Base-by-base conservation (phyloP, 306 rosid genomes). In the Dryas alaskensis region DNA sequence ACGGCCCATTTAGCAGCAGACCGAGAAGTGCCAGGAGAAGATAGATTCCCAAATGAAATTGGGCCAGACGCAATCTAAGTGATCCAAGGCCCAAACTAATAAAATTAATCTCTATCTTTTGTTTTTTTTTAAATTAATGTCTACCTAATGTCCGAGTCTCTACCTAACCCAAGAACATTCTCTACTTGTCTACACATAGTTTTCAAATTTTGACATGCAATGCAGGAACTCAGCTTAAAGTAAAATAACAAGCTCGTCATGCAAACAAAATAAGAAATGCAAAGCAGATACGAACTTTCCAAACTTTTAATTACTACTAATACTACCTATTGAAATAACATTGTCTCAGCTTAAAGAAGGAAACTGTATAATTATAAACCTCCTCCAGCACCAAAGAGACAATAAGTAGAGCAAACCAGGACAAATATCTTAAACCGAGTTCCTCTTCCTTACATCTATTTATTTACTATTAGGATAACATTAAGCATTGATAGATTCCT, bases 381-480 rank as follows among this genome's bases (percentile, higher is more conserved):
- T 62, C 49, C 72, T 12, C 42, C 52, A 40, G 19, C 19, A 27
- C 19, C 53, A 57, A 14, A 2, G 39, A 4, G 47, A 68, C 64
- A 54, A 25, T 17, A 49, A 43, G 63, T 45, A 53, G 55, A 50
- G 78, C 50, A 73, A 59, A 13, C 54, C 72, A n/a, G 61, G 42
- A 13, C 55, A 64, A 44, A 62, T 39, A 76, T n/a, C 64, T 67
- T 51, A 51, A 47, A 13, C 59, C 75, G 19, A 8, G 47, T 54
- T 45, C 44, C 79, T 66, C 64, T 25, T 42, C 3, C 65, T 74
- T 79, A 31, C 22, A 60, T 47, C 78, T 76, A 76, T 69, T 84
- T 84, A 85, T 85, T 85, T 81, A 85, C 86, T 76, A 76, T 48
- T 69, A 51, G 2, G 43, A 75, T 46, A 53, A 57, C 60, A 44